These are phyloP conservation scores for Trametes sanguinea DNA, from an alignment of 768 basidiomycete species.

Conservation along the genomic window DNA sequence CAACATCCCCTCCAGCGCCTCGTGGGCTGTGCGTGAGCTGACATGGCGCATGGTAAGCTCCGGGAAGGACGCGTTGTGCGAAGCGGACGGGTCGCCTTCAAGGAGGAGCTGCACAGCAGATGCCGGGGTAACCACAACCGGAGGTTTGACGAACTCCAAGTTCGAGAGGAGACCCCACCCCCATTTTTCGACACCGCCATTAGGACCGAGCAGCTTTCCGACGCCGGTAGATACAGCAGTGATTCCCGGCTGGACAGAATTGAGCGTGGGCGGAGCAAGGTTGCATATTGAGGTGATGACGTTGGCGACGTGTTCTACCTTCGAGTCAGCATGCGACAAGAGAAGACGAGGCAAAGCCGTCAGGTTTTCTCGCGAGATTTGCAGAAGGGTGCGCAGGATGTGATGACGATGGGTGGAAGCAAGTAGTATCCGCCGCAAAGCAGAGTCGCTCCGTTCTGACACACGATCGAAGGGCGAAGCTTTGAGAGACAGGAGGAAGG, in stretches of 20 bases:
- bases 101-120: constrained; percentile 58
- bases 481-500: constrained; percentile 75
- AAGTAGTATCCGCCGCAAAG: constrained; percentile 49
- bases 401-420: constrained; percentile 44
- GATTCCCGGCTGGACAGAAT: constrained; percentile 22
- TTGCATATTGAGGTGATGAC: constrained; percentile 73
- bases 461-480: constrained; percentile 58
- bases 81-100: constrained; percentile 46
- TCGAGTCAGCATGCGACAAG: constrained; percentile 68
- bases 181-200: constrained; percentile 89
- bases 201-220: constrained; percentile 72
- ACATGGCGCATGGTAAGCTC: constrained; percentile 58
- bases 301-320: constrained; percentile 66
- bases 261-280: constrained; percentile 36
- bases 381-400: constrained; percentile 58
- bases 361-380: constrained; percentile 65
- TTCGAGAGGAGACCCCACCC: constrained; percentile 83
- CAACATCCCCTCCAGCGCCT: constrained; percentile 70
- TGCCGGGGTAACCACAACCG: constrained; percentile 46
- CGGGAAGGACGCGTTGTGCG: constrained; percentile 52
- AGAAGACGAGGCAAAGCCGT: constrained; percentile 72
- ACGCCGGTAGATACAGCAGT: constrained; percentile 53
- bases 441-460: constrained; percentile 46
- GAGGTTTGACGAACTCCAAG: constrained; percentile 70
- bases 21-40: constrained; percentile 49